Conservation (phyloP, 1,139 yeast species). For the Candida neerlandica region DNA sequence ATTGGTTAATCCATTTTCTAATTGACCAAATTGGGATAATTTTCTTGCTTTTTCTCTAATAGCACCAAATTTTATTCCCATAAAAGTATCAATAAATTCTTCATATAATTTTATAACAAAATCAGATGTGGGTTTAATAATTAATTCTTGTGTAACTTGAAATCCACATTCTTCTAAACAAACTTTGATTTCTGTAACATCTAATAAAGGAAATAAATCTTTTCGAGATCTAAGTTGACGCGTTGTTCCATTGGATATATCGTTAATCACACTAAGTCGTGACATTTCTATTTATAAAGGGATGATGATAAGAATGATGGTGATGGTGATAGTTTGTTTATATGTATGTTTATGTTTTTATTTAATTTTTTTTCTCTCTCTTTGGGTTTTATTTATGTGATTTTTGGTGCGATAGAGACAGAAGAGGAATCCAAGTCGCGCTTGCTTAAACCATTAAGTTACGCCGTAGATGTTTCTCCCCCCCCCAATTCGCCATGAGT, state of each 20-base stretch:
- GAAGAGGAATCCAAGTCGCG: too few species aligned
- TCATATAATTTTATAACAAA: conserved; percentile 65
- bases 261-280: conserved; percentile 1
- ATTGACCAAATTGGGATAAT: conserved; percentile 1
- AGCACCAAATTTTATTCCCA: conserved; percentile 58
- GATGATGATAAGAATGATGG: background rate
- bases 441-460: too few species aligned
- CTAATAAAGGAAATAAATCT: conserved; percentile 67
- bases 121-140: conserved; percentile 65
- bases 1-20: conserved; percentile 9
- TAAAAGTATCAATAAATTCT: conserved; percentile 70
- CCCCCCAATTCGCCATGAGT: too few species aligned
- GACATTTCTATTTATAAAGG: too few species aligned
- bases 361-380: too few species aligned
- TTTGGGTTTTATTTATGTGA: too few species aligned
- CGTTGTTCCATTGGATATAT: background rate
- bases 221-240: conserved; percentile 10
- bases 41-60: conserved; percentile 27
- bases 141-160: conserved; percentile 61
- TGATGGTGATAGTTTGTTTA: too few species aligned
- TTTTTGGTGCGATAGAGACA: too few species aligned
- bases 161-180: conserved; percentile 69
- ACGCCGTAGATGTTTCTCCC: too few species aligned
- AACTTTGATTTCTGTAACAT: conserved; percentile 60
- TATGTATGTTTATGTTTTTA: background rate